A percentile compares a stretch with the other conserved stretches of the same genome.
Evolutionary conservation across 768 basidiomycete species (phyloP).

Genomic region (Leccinum incarnatum): DNA sequence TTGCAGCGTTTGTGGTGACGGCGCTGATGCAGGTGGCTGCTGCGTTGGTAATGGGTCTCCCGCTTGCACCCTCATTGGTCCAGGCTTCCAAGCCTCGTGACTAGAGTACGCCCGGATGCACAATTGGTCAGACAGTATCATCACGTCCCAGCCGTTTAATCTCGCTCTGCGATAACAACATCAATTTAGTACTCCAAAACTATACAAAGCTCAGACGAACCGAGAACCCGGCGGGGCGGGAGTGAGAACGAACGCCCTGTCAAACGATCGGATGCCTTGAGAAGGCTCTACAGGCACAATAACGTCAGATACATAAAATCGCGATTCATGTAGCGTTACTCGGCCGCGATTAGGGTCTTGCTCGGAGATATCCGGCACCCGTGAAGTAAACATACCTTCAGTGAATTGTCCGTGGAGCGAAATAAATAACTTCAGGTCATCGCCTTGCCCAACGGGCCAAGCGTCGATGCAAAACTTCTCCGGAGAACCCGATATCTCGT

Average conservation of each 20-base stretch:
- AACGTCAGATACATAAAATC: slow-evolving; percentile 23
- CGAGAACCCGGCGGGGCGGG: slow-evolving; percentile 78
- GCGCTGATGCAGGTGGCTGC: slow-evolving; percentile 25
- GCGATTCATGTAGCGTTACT: background rate
- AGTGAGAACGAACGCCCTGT: slow-evolving; percentile 84
- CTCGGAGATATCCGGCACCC: slow-evolving; percentile 15
- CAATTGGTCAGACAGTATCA: slow-evolving; percentile 86
- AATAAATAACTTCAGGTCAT: slow-evolving; percentile 55
- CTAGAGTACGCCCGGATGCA: slow-evolving; percentile 82
- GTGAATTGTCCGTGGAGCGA: slow-evolving; percentile 87
- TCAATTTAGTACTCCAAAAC: slow-evolving; percentile 5
- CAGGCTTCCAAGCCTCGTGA: slow-evolving; percentile 73
- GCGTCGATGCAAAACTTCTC: slow-evolving; percentile 88
- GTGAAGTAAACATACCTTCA: slow-evolving; percentile 62
- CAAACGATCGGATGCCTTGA: slow-evolving; percentile 86
- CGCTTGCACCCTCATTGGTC: slow-evolving; percentile 72
- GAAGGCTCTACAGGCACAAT: slow-evolving; percentile 50
- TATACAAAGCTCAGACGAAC: slow-evolving; percentile 46
- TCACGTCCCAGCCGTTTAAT: slow-evolving; percentile 82
- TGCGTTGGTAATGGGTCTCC: slow-evolving; percentile 27
- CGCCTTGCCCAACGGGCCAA: slow-evolving; percentile 70
- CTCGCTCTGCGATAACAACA: slow-evolving; percentile 54
- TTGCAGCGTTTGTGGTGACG: slow-evolving; percentile 43
- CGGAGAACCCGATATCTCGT: slow-evolving; percentile 74
- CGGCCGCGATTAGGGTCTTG: slow-evolving; percentile 1